A percentile compares a stretch with the other conserved stretches of the same genome.
phyloP scores from a whole-genome alignment of 108 stramenopile species.

The Nitzschia sp. region DNA sequence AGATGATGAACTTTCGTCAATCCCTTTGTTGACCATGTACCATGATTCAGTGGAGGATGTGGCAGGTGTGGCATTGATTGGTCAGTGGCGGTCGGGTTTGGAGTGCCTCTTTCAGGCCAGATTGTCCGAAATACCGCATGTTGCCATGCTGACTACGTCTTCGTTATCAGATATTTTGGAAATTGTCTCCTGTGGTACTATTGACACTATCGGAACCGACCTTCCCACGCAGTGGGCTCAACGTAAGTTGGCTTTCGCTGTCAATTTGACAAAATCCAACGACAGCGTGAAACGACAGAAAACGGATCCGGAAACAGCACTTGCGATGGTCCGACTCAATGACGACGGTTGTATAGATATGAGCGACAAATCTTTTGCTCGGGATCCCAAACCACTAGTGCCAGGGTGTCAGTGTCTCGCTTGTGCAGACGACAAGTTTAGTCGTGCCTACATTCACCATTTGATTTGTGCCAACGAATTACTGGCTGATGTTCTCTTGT shows the following conservation, averaged over 20 bases:
- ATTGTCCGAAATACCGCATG: not conserved
- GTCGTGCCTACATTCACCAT: conserved; percentile 81
- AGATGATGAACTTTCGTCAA: not conserved
- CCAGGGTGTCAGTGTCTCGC: conserved; percentile 59
- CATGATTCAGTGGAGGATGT: conserved; percentile 8
- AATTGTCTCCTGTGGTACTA: not conserved
- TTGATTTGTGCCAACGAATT: conserved; percentile 78
- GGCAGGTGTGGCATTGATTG: conserved; percentile 32
- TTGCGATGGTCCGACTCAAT: conserved; percentile 1
- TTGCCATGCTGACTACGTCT: conserved; percentile 22
- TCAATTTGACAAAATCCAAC: not conserved
- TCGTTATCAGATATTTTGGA: conserved; percentile 30
- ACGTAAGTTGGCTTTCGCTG: conserved; percentile 25
- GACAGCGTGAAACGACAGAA: conserved; percentile 4
- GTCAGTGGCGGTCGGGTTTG: conserved; percentile 17
- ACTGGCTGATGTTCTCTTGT: conserved; percentile 79
- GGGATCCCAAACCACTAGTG: conserved; percentile 54
- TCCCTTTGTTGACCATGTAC: not conserved
- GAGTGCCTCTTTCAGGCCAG: not conserved
- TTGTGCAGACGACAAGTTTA: conserved; percentile 42
- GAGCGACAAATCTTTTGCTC: conserved; percentile 42
- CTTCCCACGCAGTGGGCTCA: conserved; percentile 34
- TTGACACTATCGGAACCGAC: conserved; percentile 48
- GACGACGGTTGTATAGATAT: conserved; percentile 60
- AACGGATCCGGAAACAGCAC: not conserved